A percentile compares a stretch with the other conserved stretches of the same genome.
These are phyloP conservation scores for Candida nonsorbophila DNA, from an alignment of 805 yeast species.

Conservation along the genomic window DNA sequence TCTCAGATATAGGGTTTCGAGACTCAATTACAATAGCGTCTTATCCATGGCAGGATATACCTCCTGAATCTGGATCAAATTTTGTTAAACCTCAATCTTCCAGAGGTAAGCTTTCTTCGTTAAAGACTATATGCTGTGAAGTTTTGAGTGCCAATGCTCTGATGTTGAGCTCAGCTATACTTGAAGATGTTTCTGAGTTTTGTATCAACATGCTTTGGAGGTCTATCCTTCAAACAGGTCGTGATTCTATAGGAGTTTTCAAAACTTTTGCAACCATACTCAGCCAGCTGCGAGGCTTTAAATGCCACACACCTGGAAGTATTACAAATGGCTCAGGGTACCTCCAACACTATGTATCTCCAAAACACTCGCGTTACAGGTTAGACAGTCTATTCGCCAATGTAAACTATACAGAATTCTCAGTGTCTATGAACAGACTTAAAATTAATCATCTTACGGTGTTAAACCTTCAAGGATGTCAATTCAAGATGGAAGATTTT, in stretches of 20 bases:
- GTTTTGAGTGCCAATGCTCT: conserved; percentile 23
- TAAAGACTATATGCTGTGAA: conserved; percentile 19
- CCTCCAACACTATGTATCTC: not conserved
- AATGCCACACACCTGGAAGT: conserved; percentile 15
- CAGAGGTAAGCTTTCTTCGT: conserved; percentile 8
- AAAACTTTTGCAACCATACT: conserved; percentile 20
- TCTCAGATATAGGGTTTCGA: conserved; percentile 6
- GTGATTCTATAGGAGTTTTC: conserved; percentile 26
- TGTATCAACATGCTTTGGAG: conserved; percentile 32
- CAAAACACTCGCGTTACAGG: not conserved
- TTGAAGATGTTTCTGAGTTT: conserved; percentile 18
- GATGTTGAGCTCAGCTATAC: conserved; percentile 11
- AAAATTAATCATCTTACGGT: conserved; percentile 13
- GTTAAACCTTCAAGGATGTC: conserved; percentile 21
- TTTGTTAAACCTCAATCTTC: not conserved
- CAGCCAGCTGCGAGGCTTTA: conserved; percentile 12
- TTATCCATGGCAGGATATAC: conserved; percentile 11
- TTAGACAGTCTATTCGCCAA: conserved; percentile 31
- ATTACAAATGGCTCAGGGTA: not conserved
- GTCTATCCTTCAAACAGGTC: conserved; percentile 14
- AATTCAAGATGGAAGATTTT: conserved; percentile 15
- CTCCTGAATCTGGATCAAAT: conserved; percentile 5
- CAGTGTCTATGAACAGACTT: conserved; percentile 12
- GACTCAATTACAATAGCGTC: conserved; percentile 9
- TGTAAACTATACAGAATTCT: conserved; percentile 17